phyloP scores from a whole-genome alignment of 1,139 yeast genomes.

The Debaryomyces fabryi region DNA sequence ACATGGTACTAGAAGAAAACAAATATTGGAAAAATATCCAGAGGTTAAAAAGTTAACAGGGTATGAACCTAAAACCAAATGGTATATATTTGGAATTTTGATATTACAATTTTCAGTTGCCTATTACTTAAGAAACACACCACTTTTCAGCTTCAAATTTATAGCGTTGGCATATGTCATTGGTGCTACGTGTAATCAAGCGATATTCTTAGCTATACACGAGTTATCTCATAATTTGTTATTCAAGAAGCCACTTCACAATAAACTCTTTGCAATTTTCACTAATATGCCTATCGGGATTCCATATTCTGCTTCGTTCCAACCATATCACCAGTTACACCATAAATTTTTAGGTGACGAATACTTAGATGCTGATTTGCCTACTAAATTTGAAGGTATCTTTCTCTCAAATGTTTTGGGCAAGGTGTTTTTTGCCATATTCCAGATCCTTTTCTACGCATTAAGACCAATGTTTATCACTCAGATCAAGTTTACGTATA shows the following conservation, averaged over 20 bases:
- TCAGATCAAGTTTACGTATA: conserved; percentile 68
- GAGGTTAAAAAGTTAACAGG: conserved; percentile 81
- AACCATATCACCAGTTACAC: conserved; percentile 89
- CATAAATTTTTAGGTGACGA: conserved; percentile 92
- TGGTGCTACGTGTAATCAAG: conserved; percentile 88
- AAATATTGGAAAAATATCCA: conserved; percentile 74
- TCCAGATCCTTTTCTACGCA: conserved; percentile 87
- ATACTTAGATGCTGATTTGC: conserved; percentile 82
- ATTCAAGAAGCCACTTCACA: conserved; percentile 77
- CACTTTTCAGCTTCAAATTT: conserved; percentile 58
- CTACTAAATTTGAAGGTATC: conserved; percentile 75
- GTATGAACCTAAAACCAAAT: conserved; percentile 83
- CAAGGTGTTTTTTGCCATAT: conserved; percentile 87
- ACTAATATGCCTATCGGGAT: conserved; percentile 86
- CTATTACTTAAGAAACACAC: conserved; percentile 56
- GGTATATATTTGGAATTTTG: conserved; percentile 67
- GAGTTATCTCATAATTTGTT: conserved; percentile 84
- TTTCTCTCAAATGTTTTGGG: conserved; percentile 78
- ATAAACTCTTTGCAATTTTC: conserved; percentile 75
- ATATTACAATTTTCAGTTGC: conserved; percentile 65
- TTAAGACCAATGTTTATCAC: conserved; percentile 87
- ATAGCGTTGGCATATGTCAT: conserved; percentile 68
- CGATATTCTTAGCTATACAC: conserved; percentile 83
- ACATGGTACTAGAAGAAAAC: conserved; percentile 72
- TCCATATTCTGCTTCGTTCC: conserved; percentile 89